These are phyloP conservation scores for Hymenoscyphus linearis DNA, from an alignment of 2,329 filamentous ascomycete genomes.

Conservation along the genomic window DNA sequence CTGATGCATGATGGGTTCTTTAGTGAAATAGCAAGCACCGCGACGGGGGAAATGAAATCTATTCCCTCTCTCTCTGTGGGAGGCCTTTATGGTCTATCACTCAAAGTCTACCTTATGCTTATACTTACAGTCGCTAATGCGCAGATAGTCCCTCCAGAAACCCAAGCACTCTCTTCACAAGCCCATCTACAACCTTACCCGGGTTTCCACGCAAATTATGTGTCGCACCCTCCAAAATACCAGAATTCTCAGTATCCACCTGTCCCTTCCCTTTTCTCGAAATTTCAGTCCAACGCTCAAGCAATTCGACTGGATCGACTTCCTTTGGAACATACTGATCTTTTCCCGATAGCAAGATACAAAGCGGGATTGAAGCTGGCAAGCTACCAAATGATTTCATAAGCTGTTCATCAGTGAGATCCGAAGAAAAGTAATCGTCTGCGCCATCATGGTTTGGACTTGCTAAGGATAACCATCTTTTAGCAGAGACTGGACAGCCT, in stretches of 20 bases:
- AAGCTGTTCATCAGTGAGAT: slow-evolving; percentile 49
- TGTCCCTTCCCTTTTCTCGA: slow-evolving; percentile 39
- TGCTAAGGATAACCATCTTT: slow-evolving; percentile 52
- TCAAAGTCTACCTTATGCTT: neutral
- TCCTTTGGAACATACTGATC: slow-evolving; percentile 46
- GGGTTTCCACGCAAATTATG: slow-evolving; percentile 46
- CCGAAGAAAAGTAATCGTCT: slow-evolving; percentile 65
- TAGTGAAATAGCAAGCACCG: too few species aligned
- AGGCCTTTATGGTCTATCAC: too few species aligned
- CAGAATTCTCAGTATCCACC: slow-evolving; percentile 44
- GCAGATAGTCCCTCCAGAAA: slow-evolving; percentile 36
- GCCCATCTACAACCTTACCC: slow-evolving; percentile 41
- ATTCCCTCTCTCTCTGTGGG: too few species aligned
- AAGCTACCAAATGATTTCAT: slow-evolving; percentile 51
- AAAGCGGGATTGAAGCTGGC: slow-evolving; percentile 36
- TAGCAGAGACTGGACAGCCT: slow-evolving; percentile 46
- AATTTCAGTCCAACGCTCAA: slow-evolving; percentile 44
- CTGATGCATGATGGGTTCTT: too few species aligned
- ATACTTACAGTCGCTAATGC: neutral
- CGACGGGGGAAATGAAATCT: too few species aligned
- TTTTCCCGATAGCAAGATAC: slow-evolving; percentile 44
- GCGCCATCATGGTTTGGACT: slow-evolving; percentile 50
- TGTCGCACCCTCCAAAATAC: slow-evolving; percentile 43
- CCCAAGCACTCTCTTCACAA: slow-evolving; percentile 44
- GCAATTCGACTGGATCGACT: slow-evolving; percentile 43